phyloP scores from a whole-genome alignment of 257 asterid species.

The Capsicum chinense region DNA sequence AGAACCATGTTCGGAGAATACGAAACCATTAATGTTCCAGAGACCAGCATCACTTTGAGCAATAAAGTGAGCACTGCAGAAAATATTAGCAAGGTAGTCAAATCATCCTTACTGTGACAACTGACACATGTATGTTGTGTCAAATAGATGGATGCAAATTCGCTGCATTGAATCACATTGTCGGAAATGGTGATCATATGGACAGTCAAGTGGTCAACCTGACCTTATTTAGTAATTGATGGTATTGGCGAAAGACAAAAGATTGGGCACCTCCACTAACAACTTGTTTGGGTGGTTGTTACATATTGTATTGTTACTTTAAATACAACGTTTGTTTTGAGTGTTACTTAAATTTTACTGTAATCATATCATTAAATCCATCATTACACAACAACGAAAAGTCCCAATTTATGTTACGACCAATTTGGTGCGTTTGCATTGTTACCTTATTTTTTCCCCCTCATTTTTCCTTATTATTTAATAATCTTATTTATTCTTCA shows the following conservation, averaged over 20 bases:
- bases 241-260: neutral
- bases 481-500: no score
- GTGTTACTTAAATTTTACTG: no score
- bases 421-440: no score
- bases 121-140: neutral
- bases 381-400: no score
- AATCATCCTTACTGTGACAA: neutral
- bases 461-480: no score
- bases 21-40: neutral
- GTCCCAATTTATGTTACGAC: no score
- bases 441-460: no score
- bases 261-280: neutral
- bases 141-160: neutral
- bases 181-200: neutral
- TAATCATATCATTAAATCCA: no score
- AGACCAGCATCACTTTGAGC: constrained; percentile 8
- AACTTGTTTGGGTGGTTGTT: no score
- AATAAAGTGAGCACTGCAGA: neutral
- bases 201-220: neutral
- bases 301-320: no score
- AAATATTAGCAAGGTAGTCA: neutral
- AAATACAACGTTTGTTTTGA: no score
- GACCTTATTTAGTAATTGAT: neutral
- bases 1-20: no score
- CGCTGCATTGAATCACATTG: neutral